Conservation (phyloP, 2,329 filamentous ascomycete species). For the Cercospora sp. region DNA sequence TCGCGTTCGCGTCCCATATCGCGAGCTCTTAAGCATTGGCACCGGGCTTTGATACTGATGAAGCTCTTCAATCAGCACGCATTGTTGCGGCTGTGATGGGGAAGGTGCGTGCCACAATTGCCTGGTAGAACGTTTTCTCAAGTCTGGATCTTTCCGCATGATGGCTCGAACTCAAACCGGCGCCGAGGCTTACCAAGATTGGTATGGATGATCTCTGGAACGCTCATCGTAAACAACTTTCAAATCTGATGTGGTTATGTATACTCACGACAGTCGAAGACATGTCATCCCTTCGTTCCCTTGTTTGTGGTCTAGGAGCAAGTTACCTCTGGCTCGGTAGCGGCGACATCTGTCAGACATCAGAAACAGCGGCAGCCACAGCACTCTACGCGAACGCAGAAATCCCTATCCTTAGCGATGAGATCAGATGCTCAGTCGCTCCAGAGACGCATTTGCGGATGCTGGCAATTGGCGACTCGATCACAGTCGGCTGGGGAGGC, state of each 20-base stretch:
- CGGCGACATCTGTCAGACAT: neutral
- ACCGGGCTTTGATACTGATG: neutral
- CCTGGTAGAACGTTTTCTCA: neutral
- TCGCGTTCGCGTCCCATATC: neutral
- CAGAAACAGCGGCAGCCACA: neutral
- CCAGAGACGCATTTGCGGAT: conserved; percentile 11
- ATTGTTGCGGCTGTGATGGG: neutral
- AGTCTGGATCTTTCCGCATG: conserved; percentile 4
- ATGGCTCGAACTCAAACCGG: conserved; percentile 3
- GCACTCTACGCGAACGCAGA: neutral
- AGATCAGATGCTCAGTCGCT: conserved; percentile 10
- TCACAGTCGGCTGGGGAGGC: conserved; percentile 17
- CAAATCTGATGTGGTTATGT: too few relatives aligned
- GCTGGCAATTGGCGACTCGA: conserved; percentile 15
- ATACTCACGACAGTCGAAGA: too few relatives aligned
- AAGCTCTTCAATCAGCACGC: too few relatives aligned
- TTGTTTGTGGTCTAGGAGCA: neutral
- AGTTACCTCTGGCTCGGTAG: conserved; percentile 2
- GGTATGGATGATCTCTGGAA: neutral
- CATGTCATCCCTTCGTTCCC: neutral
- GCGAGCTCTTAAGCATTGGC: neutral
- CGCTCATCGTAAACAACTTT: too few relatives aligned
- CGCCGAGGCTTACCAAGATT: conserved; percentile 1
- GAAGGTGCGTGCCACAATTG: neutral
- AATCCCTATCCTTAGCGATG: neutral